These are phyloP conservation scores for Phlebopus sp. DNA, from an alignment of 1,284 basidiomycete genomes.

Conservation along the genomic window DNA sequence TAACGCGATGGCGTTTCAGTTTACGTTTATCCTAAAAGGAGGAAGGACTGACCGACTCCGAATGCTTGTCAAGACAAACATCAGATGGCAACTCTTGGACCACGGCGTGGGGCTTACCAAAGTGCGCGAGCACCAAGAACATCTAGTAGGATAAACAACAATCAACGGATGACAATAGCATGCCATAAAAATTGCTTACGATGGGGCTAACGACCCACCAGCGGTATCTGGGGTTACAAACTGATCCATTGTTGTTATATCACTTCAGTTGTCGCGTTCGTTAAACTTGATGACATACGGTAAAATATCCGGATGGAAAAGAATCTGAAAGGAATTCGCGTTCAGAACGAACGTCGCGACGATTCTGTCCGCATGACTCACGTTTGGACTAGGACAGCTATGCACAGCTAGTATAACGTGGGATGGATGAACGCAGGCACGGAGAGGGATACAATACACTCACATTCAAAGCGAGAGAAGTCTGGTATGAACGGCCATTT, in stretches of 20 bases:
- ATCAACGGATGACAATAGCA: background rate
- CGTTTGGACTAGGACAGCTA: constrained; percentile 41
- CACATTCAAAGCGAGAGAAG: constrained; percentile 8
- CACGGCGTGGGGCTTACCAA: constrained; percentile 19
- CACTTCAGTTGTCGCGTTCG: background rate
- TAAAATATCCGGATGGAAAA: constrained; percentile 36
- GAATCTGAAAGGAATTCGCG: constrained; percentile 25
- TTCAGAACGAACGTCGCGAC: background rate
- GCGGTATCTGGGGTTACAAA: constrained; percentile 24
- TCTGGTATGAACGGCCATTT: background rate
- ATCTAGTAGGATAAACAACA: constrained; percentile 1
- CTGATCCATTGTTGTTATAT: constrained; percentile 16
- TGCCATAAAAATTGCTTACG: constrained; percentile 9
- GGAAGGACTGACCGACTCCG: constrained; percentile 31
- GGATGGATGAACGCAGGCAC: background rate
- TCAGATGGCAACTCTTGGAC: background rate
- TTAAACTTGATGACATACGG: constrained; percentile 20
- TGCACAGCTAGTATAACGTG: constrained; percentile 23
- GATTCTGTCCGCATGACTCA: constrained; percentile 13
- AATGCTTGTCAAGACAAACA: constrained; percentile 18
- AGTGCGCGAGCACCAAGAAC: constrained; percentile 34
- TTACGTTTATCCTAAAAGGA: background rate
- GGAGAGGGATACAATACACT: background rate
- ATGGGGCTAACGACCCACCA: constrained; percentile 34
- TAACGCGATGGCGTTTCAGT: background rate